A percentile compares a stretch with the other conserved stretches of the same genome.
These are phyloP conservation scores for Aureococcus anophagefferens DNA, from an alignment of 108 stramenopile species.

Conservation along the genomic window DNA sequence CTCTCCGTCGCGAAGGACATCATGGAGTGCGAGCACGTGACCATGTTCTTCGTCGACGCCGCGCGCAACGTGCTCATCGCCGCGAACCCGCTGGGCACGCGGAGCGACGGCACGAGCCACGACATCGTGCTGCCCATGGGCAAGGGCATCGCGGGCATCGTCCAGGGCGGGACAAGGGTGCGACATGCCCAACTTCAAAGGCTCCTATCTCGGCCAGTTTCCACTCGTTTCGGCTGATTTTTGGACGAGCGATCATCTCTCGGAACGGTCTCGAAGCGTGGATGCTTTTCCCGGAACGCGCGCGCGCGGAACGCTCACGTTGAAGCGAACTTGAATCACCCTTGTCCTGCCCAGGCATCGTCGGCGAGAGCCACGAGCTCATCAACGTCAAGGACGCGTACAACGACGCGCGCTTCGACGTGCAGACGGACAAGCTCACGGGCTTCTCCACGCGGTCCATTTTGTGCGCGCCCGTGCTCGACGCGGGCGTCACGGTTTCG, in stretches of 20 bases:
- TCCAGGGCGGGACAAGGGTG: no score
- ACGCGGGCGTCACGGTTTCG: neutral
- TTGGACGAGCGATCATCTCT: neutral
- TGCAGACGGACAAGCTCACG: conserved; percentile 26
- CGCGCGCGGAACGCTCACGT: no score
- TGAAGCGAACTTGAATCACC: no score
- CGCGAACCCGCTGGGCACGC: conserved; percentile 20
- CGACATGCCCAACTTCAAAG: no score
- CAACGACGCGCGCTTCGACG: conserved; percentile 27
- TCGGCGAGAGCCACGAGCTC: conserved; percentile 10
- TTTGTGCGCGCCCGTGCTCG: conserved; percentile 31
- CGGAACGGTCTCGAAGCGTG: no score
- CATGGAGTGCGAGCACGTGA: conserved; percentile 25
- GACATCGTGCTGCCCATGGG: conserved; percentile 26
- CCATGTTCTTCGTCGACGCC: conserved; percentile 32
- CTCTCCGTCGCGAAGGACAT: neutral
- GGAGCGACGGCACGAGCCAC: conserved; percentile 10
- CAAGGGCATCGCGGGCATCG: conserved; percentile 32
- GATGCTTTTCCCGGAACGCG: no score
- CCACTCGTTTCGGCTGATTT: no score
- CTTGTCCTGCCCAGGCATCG: no score
- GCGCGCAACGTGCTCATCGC: conserved; percentile 26
- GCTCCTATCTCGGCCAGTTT: no score
- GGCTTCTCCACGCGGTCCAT: conserved; percentile 44
- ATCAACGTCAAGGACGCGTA: conserved; percentile 35